These are phyloP conservation scores for Lachancea lanzarotensis DNA, from an alignment of 805 yeast genomes.

Conservation along the genomic window DNA sequence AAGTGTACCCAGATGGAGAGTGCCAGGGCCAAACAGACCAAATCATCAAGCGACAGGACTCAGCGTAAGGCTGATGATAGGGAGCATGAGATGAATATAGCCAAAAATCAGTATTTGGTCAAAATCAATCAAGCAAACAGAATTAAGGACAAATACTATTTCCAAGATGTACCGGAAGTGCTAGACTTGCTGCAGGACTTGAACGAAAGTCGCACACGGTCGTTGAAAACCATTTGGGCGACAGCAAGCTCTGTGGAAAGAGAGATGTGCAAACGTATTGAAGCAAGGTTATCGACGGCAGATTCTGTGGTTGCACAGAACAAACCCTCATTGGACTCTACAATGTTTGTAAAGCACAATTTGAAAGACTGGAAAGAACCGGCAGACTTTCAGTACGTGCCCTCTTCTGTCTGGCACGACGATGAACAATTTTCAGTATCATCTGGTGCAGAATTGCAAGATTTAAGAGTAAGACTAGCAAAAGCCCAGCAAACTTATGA, in stretches of 20 bases:
- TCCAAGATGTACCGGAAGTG: conserved; percentile 88
- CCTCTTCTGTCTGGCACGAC: conserved; percentile 95
- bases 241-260: conserved; percentile 59
- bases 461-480: conserved; percentile 47
- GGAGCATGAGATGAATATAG: conserved; percentile 74
- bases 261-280: conserved; percentile 39
- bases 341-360: conserved; percentile 92
- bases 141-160: conserved; percentile 84
- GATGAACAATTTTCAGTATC: conserved; percentile 67
- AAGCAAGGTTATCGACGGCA: conserved; percentile 41
- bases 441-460: conserved; percentile 50
- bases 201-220: conserved; percentile 68
- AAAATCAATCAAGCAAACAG: conserved; percentile 81
- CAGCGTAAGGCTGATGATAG: conserved; percentile 48
- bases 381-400: conserved; percentile 72
- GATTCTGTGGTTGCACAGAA: conserved; percentile 61
- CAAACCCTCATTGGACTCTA: conserved; percentile 65
- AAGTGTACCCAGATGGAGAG: conserved; percentile 74
- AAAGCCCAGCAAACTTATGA: conserved; percentile 30
- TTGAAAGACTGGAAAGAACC: conserved; percentile 75
- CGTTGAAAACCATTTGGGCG: conserved; percentile 62
- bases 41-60: conserved; percentile 46
- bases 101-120: conserved; percentile 79
- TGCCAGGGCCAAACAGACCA: conserved; percentile 69
- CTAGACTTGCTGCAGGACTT: conserved; percentile 79